Percentiles rank a stretch among this genome's conserved stretches.
Evolutionary conservation across 1,284 basidiomycete species (phyloP).

Genomic region (Somion occarium): DNA sequence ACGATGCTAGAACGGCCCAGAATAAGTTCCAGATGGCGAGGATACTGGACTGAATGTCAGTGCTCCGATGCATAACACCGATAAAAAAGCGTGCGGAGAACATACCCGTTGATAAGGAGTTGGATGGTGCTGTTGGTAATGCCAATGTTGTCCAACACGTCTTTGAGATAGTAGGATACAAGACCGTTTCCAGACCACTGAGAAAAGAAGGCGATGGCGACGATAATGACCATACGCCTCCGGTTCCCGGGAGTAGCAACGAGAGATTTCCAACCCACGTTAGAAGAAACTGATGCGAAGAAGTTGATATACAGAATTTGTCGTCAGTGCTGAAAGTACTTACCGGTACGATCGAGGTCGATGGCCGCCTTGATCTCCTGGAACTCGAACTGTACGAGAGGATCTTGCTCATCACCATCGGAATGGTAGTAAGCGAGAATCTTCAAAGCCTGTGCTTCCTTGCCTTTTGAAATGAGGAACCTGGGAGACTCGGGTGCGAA

Average conservation of each 20-base stretch:
- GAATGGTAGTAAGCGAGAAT: conserved; percentile 73
- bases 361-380: conserved; percentile 76
- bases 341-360: conserved; percentile 50
- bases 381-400: conserved; percentile 68
- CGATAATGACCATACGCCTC: conserved; percentile 62
- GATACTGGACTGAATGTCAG: conserved; percentile 25
- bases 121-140: conserved; percentile 58
- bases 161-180: conserved; percentile 69
- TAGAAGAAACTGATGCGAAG: conserved; percentile 34
- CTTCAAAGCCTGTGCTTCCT: conserved; percentile 53
- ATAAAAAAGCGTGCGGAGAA: conserved; percentile 41
- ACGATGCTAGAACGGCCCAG: conserved; percentile 57
- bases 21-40: conserved; percentile 73
- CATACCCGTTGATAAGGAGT: conserved; percentile 39
- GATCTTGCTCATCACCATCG: conserved; percentile 63
- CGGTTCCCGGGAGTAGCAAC: conserved; percentile 57
- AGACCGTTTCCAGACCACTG: conserved; percentile 75
- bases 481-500: conserved; percentile 71
- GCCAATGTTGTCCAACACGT: conserved; percentile 65
- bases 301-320: not conserved
- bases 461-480: conserved; percentile 64
- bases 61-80: conserved; percentile 20
- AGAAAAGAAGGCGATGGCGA: conserved; percentile 66
- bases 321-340: conserved; percentile 4
- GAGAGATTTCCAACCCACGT: conserved; percentile 57